Conservation (phyloP, 805 yeast genomes). For the Starmerella apis region DNA sequence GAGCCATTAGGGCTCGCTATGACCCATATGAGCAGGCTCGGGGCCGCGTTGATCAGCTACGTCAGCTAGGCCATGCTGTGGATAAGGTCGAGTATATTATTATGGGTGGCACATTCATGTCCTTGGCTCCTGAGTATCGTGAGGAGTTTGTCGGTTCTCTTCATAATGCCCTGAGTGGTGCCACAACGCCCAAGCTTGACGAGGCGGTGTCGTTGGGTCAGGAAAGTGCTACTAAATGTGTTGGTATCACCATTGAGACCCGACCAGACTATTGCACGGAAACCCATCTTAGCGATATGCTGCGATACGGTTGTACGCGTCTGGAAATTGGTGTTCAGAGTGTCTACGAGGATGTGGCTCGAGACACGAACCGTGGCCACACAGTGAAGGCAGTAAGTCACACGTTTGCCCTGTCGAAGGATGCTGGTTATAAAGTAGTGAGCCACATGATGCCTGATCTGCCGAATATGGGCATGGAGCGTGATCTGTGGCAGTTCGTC, state of each 20-base stretch:
- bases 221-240: constrained; percentile 92
- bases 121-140: constrained; percentile 77
- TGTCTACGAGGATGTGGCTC: constrained; percentile 94
- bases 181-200: constrained; percentile 72
- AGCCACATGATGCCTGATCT: constrained; percentile 99
- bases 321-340: constrained; percentile 95
- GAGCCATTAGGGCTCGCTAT: constrained; percentile 97
- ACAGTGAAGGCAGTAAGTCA: constrained; percentile 94
- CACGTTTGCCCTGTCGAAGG: constrained; percentile 92
- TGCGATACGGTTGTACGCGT: constrained; percentile 91
- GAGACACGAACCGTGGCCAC: constrained; percentile 97
- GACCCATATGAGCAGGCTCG: constrained; percentile 98
- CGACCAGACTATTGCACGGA: constrained; percentile 98
- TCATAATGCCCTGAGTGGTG: constrained; percentile 93
- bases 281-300: constrained; percentile 90
- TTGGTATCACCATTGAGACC: constrained; percentile 95
- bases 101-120: constrained; percentile 99
- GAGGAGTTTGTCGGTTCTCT: constrained; percentile 79
- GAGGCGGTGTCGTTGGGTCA: constrained; percentile 88
- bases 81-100: constrained; percentile 96
- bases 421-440: constrained; percentile 95
- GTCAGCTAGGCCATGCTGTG: constrained; percentile 90
- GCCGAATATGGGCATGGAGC: constrained; percentile 97
- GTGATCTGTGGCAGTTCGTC: constrained; percentile 89
- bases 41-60: constrained; percentile 90